A percentile compares a stretch with the other conserved stretches of the same genome.
Conservation (phyloP, 192 early-diverging fungal species). For the Umbelopsis sp. region DNA sequence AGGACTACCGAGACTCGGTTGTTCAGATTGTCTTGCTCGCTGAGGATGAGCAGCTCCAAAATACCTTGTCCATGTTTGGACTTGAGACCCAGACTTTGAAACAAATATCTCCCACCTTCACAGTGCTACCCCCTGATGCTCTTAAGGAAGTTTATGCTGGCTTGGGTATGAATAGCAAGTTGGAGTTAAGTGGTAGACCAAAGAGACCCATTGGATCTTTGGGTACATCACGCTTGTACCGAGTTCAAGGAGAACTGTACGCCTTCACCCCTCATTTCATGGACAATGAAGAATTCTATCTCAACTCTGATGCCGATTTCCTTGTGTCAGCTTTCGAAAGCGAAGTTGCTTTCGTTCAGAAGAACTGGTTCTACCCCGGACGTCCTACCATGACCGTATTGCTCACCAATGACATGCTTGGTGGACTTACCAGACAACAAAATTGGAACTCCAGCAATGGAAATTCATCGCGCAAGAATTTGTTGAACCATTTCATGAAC, state of each 20-base stretch:
- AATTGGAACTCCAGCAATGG: conserved; percentile 29
- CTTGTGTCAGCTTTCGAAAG: conserved; percentile 76
- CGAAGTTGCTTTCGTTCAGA: conserved; percentile 73
- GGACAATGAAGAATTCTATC: conserved; percentile 85
- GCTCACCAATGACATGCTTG: conserved; percentile 82
- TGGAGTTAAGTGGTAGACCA: conserved; percentile 75
- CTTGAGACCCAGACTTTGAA: conserved; percentile 79
- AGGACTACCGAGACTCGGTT: conserved; percentile 55
- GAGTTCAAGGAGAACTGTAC: conserved; percentile 81
- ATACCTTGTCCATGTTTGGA: conserved; percentile 70
- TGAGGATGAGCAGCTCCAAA: conserved; percentile 74
- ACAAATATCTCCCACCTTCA: conserved; percentile 64
- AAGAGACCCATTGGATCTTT: conserved; percentile 79
- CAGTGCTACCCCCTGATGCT: conserved; percentile 72
- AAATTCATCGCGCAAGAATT: conserved; percentile 57
- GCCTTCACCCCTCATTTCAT: conserved; percentile 87
- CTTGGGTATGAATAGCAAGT: conserved; percentile 77
- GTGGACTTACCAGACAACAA: conserved; percentile 45
- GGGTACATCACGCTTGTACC: conserved; percentile 79
- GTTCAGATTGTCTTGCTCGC: conserved; percentile 81
- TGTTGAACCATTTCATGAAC: conserved; percentile 86
- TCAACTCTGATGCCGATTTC: conserved; percentile 86
- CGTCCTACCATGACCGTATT: conserved; percentile 79
- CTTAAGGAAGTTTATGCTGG: conserved; percentile 76
- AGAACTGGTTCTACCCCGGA: conserved; percentile 72